phyloP scores from a whole-genome alignment of 1,284 basidiomycete genomes.

The Gymnopus androsaceus region DNA sequence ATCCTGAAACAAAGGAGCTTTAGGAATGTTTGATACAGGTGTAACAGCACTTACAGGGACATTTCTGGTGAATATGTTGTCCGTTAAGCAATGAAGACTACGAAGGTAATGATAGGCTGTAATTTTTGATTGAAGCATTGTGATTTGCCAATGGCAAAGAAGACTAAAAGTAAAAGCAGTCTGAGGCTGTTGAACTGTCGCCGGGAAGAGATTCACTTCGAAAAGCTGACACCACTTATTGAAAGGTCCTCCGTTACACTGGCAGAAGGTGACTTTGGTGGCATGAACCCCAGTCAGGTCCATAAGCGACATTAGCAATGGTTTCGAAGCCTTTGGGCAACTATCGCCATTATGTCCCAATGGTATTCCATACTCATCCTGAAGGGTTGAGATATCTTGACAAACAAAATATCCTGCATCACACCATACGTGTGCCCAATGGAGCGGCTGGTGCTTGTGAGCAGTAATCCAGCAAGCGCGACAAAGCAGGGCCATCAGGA shows the following conservation, averaged over 20 bases:
- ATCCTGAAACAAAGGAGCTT: too few species aligned
- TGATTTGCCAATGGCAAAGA: not conserved
- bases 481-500: not conserved
- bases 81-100: not conserved
- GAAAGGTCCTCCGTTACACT: not conserved
- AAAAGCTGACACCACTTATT: not conserved
- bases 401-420: not conserved
- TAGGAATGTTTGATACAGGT: not conserved
- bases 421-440: slow-evolving; percentile 1
- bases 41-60: not conserved
- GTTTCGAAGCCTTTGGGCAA: not conserved
- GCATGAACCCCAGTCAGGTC: not conserved
- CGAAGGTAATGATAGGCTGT: not conserved
- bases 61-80: not conserved
- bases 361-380: not conserved
- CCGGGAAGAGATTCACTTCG: not conserved
- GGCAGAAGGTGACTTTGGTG: not conserved
- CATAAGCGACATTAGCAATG: not conserved
- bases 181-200: not conserved
- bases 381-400: not conserved
- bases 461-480: not conserved
- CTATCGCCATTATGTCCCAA: not conserved
- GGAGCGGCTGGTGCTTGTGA: not conserved
- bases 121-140: not conserved
- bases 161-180: not conserved